Evolutionary conservation across 192 early-diverging fungal genomes (phyloP), one percentile per base, ranked within the genome.

Genomic region (Coemansia sp.): DNA sequence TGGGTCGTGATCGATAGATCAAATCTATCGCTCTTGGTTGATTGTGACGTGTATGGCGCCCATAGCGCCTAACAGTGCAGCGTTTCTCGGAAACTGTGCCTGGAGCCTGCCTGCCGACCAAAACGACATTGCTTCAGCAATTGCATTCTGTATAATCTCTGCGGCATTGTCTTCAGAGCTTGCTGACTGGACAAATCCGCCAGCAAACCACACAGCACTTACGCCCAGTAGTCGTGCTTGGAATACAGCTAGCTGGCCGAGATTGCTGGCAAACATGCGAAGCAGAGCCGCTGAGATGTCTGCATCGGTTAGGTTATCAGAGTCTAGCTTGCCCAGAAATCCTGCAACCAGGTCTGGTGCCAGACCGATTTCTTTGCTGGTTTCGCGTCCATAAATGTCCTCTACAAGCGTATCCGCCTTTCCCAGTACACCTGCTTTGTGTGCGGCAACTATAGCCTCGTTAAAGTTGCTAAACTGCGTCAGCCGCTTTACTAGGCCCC

Each of bases 221-320:
- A 65, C 37, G 8, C 61, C 52, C 54, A 65, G 49, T 50, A 67
- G 43, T 4, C 67, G 70, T 17, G 76, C 76, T 50, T 78, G 76
- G 59, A 74, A 80, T 53, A 73, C 71, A 2, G 72, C 71, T n/a
- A 80, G 63, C 60, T 80, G 77, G 6, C 68, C 77, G 15, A 80
- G 24, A 17, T 80, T 80, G 68, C 23, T 80, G 27, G 63, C 35
- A 14, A 75, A 50, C 78, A 80, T 75, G 43, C 78, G 72, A 41
- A 80, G 45, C 56, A 80, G 58, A 25, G 72, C 78, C 2, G 73
- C 73, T 0, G 38, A 60, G 10, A 75, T n/a, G 29, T 80, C 78
- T 3, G 69, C 66, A 24, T 80, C 72, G 5, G 62, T 38, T 4
- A 62, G 37, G n/a, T 62, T 29, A 4, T 45, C 39, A 21, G 57